Base-by-base conservation (phyloP, 768 basidiomycete species). In the Suillus subalutaceus region DNA sequence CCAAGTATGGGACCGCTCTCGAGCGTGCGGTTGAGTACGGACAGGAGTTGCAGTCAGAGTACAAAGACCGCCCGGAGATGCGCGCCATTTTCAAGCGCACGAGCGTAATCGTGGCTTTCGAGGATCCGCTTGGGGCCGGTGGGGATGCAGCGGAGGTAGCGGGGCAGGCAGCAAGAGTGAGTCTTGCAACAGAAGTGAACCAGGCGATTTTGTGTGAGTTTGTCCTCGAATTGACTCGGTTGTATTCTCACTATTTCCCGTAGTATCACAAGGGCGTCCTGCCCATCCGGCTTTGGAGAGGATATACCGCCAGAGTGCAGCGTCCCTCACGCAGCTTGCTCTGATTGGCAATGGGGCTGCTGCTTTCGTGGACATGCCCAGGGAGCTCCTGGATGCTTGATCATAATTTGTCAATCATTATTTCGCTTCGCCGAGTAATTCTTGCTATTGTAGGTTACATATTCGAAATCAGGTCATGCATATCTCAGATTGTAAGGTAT, bases 261-360 rank as follows among this genome's bases (percentile, higher is more conserved):
- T 67, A 96, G 93, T 87, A 77, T 94, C 93, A 0, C 91, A 92
- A 79, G 90, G 90, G 23, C 85, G 86, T 44, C 92, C 92, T 3
- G 79, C 85, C 7, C 83, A 82, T 62, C 91, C 94, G 3, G 81
- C 89, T 16, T 81, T 96, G 64, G 94, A 96, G 73, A 87, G 84
- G 63, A 73, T 94, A 63, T 95, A 91, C 74, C 87, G 93, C 43
- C 93, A 93, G 68, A 88, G 90, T 1, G 80, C 85, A 37, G 88
- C 87, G 26, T 87, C 86, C 69, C 79, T 95, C 23, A 79, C 82
- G n/a, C 87, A 93, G 69, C 86, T 95, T 15, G 93, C 89, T 7
- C 73, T 90, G 52, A 74, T 87, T 67, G 92, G 93, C 13, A 84
- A 86, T 13, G 94, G 93, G 15, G 79, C 85, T 38, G 94, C 94